phyloP scores from a whole-genome alignment of 495 filamentous ascomycete genomes.

The Thozetella sp. region DNA sequence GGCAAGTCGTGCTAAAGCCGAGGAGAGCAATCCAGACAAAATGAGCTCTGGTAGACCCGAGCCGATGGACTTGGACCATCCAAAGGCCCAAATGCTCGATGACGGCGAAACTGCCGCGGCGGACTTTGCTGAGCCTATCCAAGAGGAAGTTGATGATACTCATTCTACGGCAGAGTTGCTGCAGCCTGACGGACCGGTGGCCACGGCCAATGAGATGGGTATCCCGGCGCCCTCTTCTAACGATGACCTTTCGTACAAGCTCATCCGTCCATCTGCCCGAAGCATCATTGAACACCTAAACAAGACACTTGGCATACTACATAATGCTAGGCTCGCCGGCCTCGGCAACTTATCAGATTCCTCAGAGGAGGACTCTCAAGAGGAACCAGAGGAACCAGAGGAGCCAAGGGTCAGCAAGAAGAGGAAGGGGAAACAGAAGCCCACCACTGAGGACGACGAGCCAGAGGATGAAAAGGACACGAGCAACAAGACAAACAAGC shows the following conservation, averaged over 20 bases:
- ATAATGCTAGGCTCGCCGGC: slow-evolving; percentile 57
- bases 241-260: slow-evolving; percentile 60
- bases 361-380: slow-evolving; percentile 23
- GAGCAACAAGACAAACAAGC: not conserved
- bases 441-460: slow-evolving; percentile 9
- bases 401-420: not conserved
- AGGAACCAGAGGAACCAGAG: slow-evolving; percentile 28
- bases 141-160: not conserved
- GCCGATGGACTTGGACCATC: slow-evolving; percentile 8
- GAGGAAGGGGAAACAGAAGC: slow-evolving; percentile 8
- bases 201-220: not conserved
- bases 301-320: slow-evolving; percentile 64
- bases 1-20: not conserved
- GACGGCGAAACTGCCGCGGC: slow-evolving; percentile 12
- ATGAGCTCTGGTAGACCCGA: not conserved
- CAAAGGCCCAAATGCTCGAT: slow-evolving; percentile 15
- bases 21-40: slow-evolving; percentile 9
- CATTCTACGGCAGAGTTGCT: not conserved
- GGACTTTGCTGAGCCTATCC: not conserved
- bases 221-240: slow-evolving; percentile 31
- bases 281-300: slow-evolving; percentile 70
- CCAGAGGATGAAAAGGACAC: not conserved
- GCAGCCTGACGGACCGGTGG: not conserved
- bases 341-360: slow-evolving; percentile 29
- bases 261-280: slow-evolving; percentile 65